Conservation (phyloP, 75 land plant genomes). For the Cunninghamia lanceolata region DNA sequence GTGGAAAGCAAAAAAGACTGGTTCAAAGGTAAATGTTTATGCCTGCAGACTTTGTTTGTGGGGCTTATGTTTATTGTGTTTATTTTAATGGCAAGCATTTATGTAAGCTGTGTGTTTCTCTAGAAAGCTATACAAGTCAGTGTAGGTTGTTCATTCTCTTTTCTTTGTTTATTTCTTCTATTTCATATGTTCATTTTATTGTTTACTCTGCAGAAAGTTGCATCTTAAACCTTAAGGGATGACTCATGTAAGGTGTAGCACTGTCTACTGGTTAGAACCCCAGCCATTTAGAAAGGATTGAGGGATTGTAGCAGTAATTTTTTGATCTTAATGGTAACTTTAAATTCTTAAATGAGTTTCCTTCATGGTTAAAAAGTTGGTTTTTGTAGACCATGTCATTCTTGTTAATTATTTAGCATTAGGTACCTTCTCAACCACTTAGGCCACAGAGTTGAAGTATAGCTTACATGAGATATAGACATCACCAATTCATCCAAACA, state of each 20-base stretch:
- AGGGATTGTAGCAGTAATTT: neutral
- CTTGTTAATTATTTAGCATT: neutral
- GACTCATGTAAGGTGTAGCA: neutral
- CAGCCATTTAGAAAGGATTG: neutral
- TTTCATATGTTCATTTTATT: neutral
- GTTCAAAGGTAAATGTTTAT: slow-evolving; percentile 35
- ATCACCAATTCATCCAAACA: neutral
- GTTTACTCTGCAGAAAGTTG: neutral
- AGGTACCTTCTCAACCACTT: neutral
- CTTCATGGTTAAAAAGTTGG: neutral
- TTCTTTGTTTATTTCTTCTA: neutral
- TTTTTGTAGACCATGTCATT: neutral
- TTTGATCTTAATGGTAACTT: neutral
- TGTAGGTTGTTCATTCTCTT: neutral
- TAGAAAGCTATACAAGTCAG: neutral
- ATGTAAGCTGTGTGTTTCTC: neutral
- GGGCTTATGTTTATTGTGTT: neutral
- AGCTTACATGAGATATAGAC: neutral
- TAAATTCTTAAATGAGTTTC: neutral
- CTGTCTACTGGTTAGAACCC: neutral
- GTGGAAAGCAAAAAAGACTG: slow-evolving; percentile 30
- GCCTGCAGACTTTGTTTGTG: neutral
- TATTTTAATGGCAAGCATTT: neutral
- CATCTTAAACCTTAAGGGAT: neutral
- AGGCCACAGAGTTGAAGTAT: neutral